These are phyloP conservation scores for Podospora bellae-mahoneyi DNA, from an alignment of 495 filamentous ascomycete species.

Conservation along the genomic window DNA sequence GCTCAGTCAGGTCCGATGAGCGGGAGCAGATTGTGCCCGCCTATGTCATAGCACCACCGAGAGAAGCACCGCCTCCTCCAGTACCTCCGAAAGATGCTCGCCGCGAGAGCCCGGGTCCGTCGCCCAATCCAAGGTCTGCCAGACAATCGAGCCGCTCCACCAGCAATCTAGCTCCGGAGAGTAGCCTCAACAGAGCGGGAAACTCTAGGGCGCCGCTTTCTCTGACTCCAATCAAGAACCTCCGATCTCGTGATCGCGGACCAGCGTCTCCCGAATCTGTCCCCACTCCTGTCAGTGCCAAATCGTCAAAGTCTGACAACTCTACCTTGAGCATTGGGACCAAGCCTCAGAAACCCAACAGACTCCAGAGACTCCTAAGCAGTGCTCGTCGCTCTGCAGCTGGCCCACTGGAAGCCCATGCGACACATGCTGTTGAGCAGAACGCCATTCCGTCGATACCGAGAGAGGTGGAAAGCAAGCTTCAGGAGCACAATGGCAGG, in stretches of 20 bases:
- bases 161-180: constrained; percentile 1
- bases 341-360: constrained; percentile 36
- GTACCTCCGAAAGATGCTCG: constrained; percentile 32
- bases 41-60: constrained; percentile 8
- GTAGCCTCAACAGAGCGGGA: neutral
- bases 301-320: constrained; percentile 27
- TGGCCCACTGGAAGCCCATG: constrained; percentile 29
- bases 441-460: constrained; percentile 33
- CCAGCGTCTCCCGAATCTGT: constrained; percentile 24
- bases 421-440: constrained; percentile 34
- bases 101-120: constrained; percentile 4
- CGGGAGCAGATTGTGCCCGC: neutral
- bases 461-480: constrained; percentile 34
- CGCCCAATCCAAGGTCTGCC: constrained; percentile 10
- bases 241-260: constrained; percentile 3
- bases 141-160: constrained; percentile 11
- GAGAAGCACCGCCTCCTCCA: constrained; percentile 29
- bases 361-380: constrained; percentile 42
- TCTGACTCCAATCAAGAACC: constrained; percentile 15
- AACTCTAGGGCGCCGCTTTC: constrained; percentile 9
- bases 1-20: neutral
- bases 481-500: constrained; percentile 32
- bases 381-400: constrained; percentile 27
- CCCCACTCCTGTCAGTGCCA: constrained; percentile 28
- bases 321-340: constrained; percentile 37